Percentiles rank a stretch among this genome's conserved stretches.
These are phyloP conservation scores for Penstemon davidsonii DNA, from an alignment of 257 asterid genomes.

Conservation along the genomic window DNA sequence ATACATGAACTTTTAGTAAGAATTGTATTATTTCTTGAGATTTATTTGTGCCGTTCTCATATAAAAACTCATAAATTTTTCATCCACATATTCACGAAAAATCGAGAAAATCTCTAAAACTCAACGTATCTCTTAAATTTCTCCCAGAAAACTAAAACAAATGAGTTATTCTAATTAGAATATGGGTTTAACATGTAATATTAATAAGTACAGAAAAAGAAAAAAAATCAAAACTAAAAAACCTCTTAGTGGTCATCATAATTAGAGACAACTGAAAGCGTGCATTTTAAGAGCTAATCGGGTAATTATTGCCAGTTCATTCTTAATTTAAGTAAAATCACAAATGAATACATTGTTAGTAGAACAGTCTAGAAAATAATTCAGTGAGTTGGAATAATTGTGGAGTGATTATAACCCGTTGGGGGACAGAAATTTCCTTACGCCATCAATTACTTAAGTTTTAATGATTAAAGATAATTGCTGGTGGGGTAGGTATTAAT, in stretches of 20 bases:
- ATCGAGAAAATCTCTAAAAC: background rate
- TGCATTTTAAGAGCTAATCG: conserved; percentile 9
- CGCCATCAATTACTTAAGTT: conserved; percentile 31
- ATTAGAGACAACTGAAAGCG: conserved; percentile 9
- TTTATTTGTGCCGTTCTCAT: too few relatives aligned
- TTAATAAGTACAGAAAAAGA: conserved; percentile 13
- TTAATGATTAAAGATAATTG: conserved; percentile 26
- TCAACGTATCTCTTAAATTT: background rate
- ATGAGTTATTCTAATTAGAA: too few relatives aligned
- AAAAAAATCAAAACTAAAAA: background rate
- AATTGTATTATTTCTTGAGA: too few relatives aligned
- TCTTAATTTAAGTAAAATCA: background rate
- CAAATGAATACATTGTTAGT: background rate
- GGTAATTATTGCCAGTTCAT: background rate
- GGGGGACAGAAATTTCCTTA: conserved; percentile 35
- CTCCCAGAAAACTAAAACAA: background rate
- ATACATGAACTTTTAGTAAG: too few relatives aligned
- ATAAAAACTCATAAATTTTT: too few relatives aligned
- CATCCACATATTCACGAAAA: too few relatives aligned
- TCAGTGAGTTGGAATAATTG: conserved; percentile 33
- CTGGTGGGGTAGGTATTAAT: background rate
- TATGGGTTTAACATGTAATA: background rate
- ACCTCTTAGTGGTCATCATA: conserved; percentile 14
- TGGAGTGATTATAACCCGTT: conserved; percentile 40
- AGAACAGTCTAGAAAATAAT: background rate